phyloP scores from a whole-genome alignment of 2,329 filamentous ascomycete species.

The Ceratocystis destructans region DNA sequence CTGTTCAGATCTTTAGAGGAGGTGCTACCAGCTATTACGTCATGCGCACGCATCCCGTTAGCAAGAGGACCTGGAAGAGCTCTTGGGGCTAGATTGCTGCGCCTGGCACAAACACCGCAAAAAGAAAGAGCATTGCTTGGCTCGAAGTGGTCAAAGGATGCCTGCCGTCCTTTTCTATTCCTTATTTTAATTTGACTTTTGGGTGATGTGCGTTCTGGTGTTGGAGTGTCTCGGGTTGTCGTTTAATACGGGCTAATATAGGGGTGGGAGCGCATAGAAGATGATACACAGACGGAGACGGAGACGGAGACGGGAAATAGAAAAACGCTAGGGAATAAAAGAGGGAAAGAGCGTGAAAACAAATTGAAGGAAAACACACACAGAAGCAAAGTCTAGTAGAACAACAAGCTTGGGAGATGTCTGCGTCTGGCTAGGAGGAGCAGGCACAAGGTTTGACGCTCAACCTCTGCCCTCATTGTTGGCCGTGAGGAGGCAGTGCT shows the following conservation, averaged over 20 bases:
- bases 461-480: too few species aligned
- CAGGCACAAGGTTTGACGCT: background rate
- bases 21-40: background rate
- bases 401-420: background rate
- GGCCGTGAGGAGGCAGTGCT: background rate
- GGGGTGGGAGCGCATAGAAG: background rate
- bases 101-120: background rate
- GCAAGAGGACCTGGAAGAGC: background rate
- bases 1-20: background rate
- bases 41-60: background rate
- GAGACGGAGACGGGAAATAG: background rate
- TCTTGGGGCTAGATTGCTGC: background rate
- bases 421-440: background rate
- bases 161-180: background rate
- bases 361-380: background rate
- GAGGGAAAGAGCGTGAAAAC: background rate
- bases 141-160: background rate
- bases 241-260: background rate
- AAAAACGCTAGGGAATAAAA: background rate
- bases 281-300: background rate
- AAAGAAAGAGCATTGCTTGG: background rate
- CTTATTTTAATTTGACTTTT: background rate
- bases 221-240: background rate
- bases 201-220: background rate
- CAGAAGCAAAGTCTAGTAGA: background rate